Conservation (phyloP, 208 protist species). For the Leishmania aethiopica region DNA sequence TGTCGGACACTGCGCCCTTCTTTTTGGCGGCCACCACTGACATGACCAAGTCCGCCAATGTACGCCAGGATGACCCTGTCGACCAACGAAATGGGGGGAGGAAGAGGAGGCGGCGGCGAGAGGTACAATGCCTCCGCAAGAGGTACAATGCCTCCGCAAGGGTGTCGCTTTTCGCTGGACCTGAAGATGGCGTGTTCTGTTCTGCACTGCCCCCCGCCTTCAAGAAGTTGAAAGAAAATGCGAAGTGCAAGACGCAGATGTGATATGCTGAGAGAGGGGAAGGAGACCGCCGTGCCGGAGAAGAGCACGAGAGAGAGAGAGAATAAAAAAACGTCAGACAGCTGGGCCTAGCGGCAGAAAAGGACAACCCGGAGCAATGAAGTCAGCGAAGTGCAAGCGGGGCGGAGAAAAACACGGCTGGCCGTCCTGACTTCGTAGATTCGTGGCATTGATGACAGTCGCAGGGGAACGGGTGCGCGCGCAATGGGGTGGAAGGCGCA, state of each 20-base stretch:
- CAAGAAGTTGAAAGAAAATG: slow-evolving; percentile 10
- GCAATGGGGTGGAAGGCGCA: neutral
- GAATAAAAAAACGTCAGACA: neutral
- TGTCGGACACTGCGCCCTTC: slow-evolving; percentile 40
- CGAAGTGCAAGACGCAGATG: slow-evolving; percentile 13
- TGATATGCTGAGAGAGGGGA: slow-evolving; percentile 2
- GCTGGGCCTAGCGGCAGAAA: neutral
- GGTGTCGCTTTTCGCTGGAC: neutral
- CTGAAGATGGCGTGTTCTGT: slow-evolving; percentile 4
- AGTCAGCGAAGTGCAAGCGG: slow-evolving; percentile 1
- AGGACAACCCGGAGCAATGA: neutral
- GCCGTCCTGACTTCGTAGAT: slow-evolving; percentile 3
- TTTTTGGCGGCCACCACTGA: slow-evolving; percentile 20
- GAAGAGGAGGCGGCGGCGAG: neutral
- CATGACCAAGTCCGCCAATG: slow-evolving; percentile 10
- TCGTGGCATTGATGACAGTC: neutral
- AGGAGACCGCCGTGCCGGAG: neutral
- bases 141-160: neutral
- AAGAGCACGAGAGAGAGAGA: neutral
- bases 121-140: neutral
- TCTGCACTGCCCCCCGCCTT: neutral
- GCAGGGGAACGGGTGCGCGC: neutral
- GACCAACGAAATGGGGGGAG: neutral
- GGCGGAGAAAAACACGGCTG: neutral
- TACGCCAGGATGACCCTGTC: neutral